A percentile compares a stretch with the other conserved stretches of the same genome.
phyloP scores from a whole-genome alignment of 371 early-diverging fungal genomes.

The Sporodiniella umbellata region DNA sequence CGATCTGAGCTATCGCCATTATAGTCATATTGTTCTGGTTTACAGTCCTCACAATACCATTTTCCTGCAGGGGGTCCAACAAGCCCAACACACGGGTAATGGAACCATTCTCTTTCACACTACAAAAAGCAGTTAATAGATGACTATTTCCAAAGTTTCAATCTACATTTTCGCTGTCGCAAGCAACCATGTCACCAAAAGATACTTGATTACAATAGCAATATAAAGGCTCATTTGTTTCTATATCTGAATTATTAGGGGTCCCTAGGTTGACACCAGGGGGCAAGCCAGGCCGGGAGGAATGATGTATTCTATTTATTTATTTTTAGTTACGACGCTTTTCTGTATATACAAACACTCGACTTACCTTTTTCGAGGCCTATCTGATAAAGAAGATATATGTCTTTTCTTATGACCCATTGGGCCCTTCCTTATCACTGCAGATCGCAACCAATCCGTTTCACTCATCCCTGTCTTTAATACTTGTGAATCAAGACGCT shows the following conservation, averaged over 20 bases:
- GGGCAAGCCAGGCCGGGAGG: constrained; percentile 19
- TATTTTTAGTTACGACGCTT: too few species aligned
- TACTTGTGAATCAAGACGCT: constrained; percentile 29
- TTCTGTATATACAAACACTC: neutral
- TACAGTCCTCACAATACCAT: constrained; percentile 73
- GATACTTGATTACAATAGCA: constrained; percentile 91
- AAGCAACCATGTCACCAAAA: constrained; percentile 93
- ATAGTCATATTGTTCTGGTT: constrained; percentile 2
- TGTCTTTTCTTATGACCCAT: neutral
- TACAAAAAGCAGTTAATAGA: constrained; percentile 13
- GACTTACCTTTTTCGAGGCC: constrained; percentile 11
- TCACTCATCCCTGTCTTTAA: constrained; percentile 23
- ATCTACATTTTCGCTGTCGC: constrained; percentile 80
- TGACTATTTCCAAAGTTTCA: neutral
- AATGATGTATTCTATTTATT: constrained; percentile 22
- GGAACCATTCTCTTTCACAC: constrained; percentile 92
- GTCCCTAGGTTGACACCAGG: constrained; percentile 1
- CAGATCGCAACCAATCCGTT: constrained; percentile 18
- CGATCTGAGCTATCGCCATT: constrained; percentile 1
- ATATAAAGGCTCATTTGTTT: constrained; percentile 89
- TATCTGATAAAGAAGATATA: neutral
- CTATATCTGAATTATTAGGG: constrained; percentile 64
- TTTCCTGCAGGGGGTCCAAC: constrained; percentile 77
- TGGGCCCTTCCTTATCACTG: neutral
- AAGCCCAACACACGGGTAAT: constrained; percentile 84